phyloP scores from a whole-genome alignment of 2,329 filamentous ascomycete species.

The Cladosporium halotolerans region DNA sequence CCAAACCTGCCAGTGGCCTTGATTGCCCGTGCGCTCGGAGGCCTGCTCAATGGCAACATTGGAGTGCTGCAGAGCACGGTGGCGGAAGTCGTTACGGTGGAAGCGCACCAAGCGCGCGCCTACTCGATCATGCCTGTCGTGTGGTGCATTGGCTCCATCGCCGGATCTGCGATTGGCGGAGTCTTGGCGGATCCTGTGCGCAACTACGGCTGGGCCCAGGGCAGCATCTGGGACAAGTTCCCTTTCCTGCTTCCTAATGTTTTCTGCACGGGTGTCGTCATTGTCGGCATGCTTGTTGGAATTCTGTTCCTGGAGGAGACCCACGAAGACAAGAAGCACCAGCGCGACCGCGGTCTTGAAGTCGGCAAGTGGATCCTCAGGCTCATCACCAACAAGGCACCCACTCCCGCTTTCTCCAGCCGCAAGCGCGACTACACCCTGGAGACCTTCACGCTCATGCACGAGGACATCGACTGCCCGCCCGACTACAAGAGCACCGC shows the following conservation, averaged over 20 bases:
- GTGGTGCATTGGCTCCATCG: constrained; percentile 94
- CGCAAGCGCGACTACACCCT: constrained; percentile 46
- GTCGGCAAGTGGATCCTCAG: constrained; percentile 63
- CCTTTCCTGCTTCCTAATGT: constrained; percentile 90
- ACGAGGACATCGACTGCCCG: constrained; percentile 53
- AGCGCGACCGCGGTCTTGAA: constrained; percentile 69
- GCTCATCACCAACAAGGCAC: constrained; percentile 17
- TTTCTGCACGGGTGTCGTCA: constrained; percentile 75
- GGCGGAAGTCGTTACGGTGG: constrained; percentile 84
- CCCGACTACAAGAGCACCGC: constrained; percentile 61
- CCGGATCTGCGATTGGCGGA: constrained; percentile 87
- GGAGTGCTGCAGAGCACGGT: constrained; percentile 93
- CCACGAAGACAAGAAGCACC: constrained; percentile 71
- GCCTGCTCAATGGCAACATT: constrained; percentile 92
- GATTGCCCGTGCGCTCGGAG: constrained; percentile 80
- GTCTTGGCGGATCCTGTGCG: constrained; percentile 79
- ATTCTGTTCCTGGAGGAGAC: constrained; percentile 91
- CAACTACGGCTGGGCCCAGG: constrained; percentile 52
- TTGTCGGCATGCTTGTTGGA: constrained; percentile 69
- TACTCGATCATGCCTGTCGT: constrained; percentile 98
- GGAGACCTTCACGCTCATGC: constrained; percentile 57
- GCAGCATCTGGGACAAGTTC: constrained; percentile 75
- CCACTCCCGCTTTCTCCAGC: constrained; percentile 20
- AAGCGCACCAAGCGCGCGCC: constrained; percentile 87
- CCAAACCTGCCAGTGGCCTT: constrained; percentile 75